Base-by-base conservation (phyloP, 805 yeast genomes). In the Debaryomyces castellii region DNA sequence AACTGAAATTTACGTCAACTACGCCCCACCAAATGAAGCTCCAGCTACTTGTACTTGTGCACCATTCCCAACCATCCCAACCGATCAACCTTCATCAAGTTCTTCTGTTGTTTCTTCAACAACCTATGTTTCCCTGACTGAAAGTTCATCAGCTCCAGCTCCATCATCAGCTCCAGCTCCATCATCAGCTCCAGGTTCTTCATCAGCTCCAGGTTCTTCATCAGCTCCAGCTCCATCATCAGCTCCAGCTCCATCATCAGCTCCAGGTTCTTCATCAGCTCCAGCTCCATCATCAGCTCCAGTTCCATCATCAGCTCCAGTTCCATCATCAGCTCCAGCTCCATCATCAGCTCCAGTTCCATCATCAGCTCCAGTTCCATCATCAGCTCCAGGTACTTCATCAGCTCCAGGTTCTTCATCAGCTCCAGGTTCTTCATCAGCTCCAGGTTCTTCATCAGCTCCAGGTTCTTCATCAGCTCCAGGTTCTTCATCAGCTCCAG, bases 211-310 rank as follows among this genome's bases (percentile, higher is more conserved):
- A 25, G 48, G 53, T 8, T 46, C 54, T 32, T 58, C 59, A 43
- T 46, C 25, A 57, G 53, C 45, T 23, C 52, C 32, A 61, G 64
- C 36, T 44, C 56, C 28, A 57, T 60, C 27, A n/a, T 48, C 49
- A 9, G 32, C 32, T 27, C 32, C 32, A 27, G 32, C n/a, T n/a
- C n/a, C n/a, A n/a, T n/a, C n/a, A n/a, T n/a, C n/a, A n/a, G n/a
- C n/a, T n/a, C n/a, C n/a, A n/a, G n/a, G 4, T 9, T 9, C 5
- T 27, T 27, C 32, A 50, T 49, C 39, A 32, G 44, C 32, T 39
- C 40, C 46, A 40, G 50, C 35, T 40, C 51, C 39, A 30, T 51
- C 41, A 54, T 58, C 17, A 41, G 61, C 6, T 49, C 49, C 18
- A 14, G 27, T 14, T 9, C 20, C 8, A 12, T 40, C 43, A 4